Evolutionary conservation across 1,139 yeast genomes (phyloP), one percentile per base, ranked within the genome.

Genomic region (Hanseniaspora uvarum): DNA sequence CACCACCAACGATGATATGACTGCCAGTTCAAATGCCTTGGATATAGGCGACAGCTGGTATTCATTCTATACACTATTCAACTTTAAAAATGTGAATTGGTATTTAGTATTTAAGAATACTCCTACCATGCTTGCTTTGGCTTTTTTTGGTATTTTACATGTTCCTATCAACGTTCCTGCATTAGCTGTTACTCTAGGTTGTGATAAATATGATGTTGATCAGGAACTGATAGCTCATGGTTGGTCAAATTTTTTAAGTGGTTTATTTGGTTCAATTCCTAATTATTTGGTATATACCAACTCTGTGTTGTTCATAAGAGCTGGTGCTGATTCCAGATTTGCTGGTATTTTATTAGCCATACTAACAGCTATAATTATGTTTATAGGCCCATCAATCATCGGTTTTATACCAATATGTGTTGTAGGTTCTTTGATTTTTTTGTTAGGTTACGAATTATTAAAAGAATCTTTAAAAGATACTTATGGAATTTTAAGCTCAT

Each of bases 111-210:
- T 80, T 2, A 72, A 76, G 56, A 87, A 89, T 61, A 58, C 88
- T 16, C 98, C 98, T 7, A 84, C 95, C 4, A 92, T 92, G 96
- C 71, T 92, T 58, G 98, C 98, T 0, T 72, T 92, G 59, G 89
- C 98, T 0, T 92, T 92, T 65, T 92, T 92, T 63, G 98, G 98
- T 5, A 84, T 92, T 45, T 71, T 92, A 54, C 98, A 92, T 65
- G 98, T 92, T 12, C 98, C 98, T 5, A 92, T 92, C 59, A 92
- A 92, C 65, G 96, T 92, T 7, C 98, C 98, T 2, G 97, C 98
- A 0, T 73, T 92, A 55, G 96, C 97, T 0, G 94, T 92, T 18
- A 84, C 95, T 2, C 77, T 86, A 4, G 87, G 88, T 5, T 84
- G 86, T 76, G 92, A 84, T 65, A 70, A 74, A 52, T 79, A 85